Percentiles rank a stretch among this genome's conserved stretches.
phyloP scores from a whole-genome alignment of 1,284 basidiomycete genomes.

The Cutaneotrichosporon cavernicola region DNA sequence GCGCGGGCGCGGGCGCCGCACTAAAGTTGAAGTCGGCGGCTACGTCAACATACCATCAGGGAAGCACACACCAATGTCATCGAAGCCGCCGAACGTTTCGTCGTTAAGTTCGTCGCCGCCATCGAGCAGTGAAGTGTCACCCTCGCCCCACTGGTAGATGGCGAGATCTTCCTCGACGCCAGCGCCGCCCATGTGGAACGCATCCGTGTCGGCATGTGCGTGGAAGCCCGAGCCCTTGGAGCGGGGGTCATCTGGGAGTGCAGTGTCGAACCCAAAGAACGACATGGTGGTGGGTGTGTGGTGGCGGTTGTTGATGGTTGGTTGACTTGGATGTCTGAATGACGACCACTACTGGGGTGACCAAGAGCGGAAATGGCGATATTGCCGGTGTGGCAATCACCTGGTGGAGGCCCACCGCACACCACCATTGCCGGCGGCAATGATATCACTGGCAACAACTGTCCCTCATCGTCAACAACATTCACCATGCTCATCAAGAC shows the following conservation, averaged over 20 bases:
- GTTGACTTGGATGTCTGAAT: not conserved
- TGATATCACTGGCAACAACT: not conserved
- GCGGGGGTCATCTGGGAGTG: slow-evolving; percentile 38
- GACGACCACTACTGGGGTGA: not conserved
- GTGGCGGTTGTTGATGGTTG: slow-evolving; percentile 1
- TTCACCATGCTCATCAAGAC: slow-evolving; percentile 73
- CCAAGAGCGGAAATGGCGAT: not conserved
- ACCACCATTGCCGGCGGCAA: slow-evolving; percentile 6
- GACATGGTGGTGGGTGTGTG: slow-evolving; percentile 37
- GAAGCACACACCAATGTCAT: slow-evolving; percentile 63
- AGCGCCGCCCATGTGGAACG: slow-evolving; percentile 48
- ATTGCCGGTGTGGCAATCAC: slow-evolving; percentile 17
- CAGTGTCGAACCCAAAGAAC: slow-evolving; percentile 54
- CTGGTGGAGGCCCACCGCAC: slow-evolving; percentile 9
- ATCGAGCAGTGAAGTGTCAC: slow-evolving; percentile 85
- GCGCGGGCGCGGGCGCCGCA: slow-evolving; percentile 31
- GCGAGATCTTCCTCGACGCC: slow-evolving; percentile 66
- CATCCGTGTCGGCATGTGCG: slow-evolving; percentile 27
- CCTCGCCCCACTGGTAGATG: slow-evolving; percentile 60
- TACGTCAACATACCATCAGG: slow-evolving; percentile 45
- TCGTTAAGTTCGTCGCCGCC: slow-evolving; percentile 88
- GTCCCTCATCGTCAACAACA: not conserved
- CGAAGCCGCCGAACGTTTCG: slow-evolving; percentile 83
- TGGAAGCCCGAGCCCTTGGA: slow-evolving; percentile 19
- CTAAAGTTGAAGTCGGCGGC: slow-evolving; percentile 92